phyloP scores from a whole-genome alignment of 371 early-diverging fungal species.

The Saksenaea vasiformis region DNA sequence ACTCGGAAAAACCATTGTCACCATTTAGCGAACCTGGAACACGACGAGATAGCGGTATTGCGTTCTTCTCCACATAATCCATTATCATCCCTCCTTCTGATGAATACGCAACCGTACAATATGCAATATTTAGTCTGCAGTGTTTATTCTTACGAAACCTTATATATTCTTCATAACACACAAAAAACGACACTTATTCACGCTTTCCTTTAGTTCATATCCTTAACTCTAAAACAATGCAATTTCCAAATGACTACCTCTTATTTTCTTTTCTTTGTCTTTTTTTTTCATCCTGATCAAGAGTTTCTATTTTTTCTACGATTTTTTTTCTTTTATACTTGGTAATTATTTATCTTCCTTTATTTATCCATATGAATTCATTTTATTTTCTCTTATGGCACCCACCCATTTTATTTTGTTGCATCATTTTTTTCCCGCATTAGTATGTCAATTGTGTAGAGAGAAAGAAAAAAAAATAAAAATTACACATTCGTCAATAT shows the following conservation, averaged over 20 bases:
- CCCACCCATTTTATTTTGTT: constrained; percentile 2
- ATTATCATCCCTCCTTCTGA: constrained; percentile 2
- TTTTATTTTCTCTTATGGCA: constrained; percentile 1
- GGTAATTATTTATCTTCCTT: constrained; percentile 2
- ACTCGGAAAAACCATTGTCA: constrained; percentile 2
- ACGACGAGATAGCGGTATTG: constrained; percentile 30
- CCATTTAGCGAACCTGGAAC: constrained; percentile 15
- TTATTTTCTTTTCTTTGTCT: background rate
- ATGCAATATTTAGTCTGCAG: constrained; percentile 5
- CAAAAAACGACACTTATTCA: background rate
- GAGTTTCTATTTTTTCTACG: background rate
- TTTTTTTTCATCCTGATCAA: background rate
- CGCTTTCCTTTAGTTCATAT: background rate
- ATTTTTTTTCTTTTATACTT: background rate
- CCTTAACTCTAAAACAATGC: background rate
- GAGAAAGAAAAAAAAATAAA: constrained; percentile 15
- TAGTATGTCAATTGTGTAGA: constrained; percentile 10
- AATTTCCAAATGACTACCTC: background rate
- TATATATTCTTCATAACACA: background rate
- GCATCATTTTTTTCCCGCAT: constrained; percentile 4
- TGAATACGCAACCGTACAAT: constrained; percentile 2
- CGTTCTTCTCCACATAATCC: constrained; percentile 21
- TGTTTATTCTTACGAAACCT: background rate
- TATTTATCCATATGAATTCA: background rate
- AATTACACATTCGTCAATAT: constrained; percentile 2